Percentiles rank a stretch among this genome's conserved stretches.
phyloP scores from a whole-genome alignment of 179 eudicot genomes.

The Monotropa hypopitys region DNA sequence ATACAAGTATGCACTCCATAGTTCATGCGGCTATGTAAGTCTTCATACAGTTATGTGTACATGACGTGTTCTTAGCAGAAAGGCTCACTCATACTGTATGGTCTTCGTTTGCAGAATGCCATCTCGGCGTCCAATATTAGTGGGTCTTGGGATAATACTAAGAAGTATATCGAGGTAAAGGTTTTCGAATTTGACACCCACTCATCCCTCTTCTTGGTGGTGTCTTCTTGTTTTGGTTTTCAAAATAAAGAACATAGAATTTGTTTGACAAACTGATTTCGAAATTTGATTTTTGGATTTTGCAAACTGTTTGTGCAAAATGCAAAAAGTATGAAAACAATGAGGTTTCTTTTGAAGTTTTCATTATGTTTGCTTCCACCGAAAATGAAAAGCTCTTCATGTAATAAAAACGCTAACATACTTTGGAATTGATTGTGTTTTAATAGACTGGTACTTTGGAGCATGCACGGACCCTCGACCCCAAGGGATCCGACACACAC shows the following conservation, averaged over 20 bases:
- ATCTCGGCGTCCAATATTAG: slow-evolving; percentile 95
- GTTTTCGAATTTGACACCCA: neutral
- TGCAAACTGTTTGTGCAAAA: neutral
- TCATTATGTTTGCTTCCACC: neutral
- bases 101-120: slow-evolving; percentile 44
- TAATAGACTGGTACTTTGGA: slow-evolving; percentile 74
- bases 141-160: slow-evolving; percentile 97
- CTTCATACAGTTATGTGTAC: neutral
- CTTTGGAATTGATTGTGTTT: neutral
- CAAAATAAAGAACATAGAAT: neutral
- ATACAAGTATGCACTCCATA: neutral
- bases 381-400: neutral
- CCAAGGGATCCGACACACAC: slow-evolving; percentile 87
- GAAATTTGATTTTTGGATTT: neutral
- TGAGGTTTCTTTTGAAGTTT: neutral
- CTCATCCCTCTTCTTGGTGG: neutral
- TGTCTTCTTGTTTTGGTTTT: neutral
- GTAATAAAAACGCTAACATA: neutral
- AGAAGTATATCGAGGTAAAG: slow-evolving; percentile 88
- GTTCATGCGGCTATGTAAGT: neutral
- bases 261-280: neutral
- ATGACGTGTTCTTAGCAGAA: neutral
- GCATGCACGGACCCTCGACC: slow-evolving; percentile 68
- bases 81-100: neutral
- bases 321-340: neutral